These are phyloP conservation scores for Arabidopsis lyrata DNA, from an alignment of 441 rosid genomes.

Conservation along the genomic window DNA sequence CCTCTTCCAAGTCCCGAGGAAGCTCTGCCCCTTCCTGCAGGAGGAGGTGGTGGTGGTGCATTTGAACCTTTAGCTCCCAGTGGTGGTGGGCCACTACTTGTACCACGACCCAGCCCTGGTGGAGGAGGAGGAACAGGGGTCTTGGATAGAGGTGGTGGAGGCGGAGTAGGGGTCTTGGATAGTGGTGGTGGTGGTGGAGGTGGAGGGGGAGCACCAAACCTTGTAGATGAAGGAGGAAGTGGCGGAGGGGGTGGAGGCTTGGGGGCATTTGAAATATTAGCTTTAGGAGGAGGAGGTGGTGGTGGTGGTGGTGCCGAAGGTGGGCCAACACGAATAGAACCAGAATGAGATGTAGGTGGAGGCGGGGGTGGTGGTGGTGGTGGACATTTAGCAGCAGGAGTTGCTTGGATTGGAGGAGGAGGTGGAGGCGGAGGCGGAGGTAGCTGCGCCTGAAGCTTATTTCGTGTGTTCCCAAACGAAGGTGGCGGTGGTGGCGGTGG, in stretches of 20 bases:
- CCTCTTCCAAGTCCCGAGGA: constrained; percentile 64
- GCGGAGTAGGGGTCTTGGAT: constrained; percentile 47
- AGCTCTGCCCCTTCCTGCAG: constrained; percentile 68
- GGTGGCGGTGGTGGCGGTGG: constrained; percentile 36
- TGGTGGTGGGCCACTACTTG: constrained; percentile 53
- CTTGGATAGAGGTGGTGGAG: constrained; percentile 69
- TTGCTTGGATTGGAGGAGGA: constrained; percentile 46
- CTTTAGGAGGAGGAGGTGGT: constrained; percentile 37
- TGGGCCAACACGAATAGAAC: constrained; percentile 37
- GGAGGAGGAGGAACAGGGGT: constrained; percentile 64
- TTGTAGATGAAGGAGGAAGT: constrained; percentile 30
- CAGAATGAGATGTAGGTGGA: constrained; percentile 32
- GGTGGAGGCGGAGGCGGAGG: constrained; percentile 42
- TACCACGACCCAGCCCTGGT: constrained; percentile 49
- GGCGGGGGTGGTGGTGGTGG: constrained; percentile 40
- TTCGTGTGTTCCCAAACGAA: constrained; percentile 24
- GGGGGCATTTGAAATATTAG: constrained; percentile 39
- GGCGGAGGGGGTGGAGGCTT: constrained; percentile 49
- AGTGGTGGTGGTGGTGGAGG: constrained; percentile 42
- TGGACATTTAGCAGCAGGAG: constrained; percentile 14
- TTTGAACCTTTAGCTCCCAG: constrained; percentile 58
- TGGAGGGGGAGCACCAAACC: constrained; percentile 39
- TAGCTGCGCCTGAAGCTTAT: constrained; percentile 23
- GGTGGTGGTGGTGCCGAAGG: constrained; percentile 45
- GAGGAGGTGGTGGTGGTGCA: constrained; percentile 81